Evolutionary conservation across 1,284 basidiomycete species (phyloP).

Genomic region (Wolfiporia cocos): DNA sequence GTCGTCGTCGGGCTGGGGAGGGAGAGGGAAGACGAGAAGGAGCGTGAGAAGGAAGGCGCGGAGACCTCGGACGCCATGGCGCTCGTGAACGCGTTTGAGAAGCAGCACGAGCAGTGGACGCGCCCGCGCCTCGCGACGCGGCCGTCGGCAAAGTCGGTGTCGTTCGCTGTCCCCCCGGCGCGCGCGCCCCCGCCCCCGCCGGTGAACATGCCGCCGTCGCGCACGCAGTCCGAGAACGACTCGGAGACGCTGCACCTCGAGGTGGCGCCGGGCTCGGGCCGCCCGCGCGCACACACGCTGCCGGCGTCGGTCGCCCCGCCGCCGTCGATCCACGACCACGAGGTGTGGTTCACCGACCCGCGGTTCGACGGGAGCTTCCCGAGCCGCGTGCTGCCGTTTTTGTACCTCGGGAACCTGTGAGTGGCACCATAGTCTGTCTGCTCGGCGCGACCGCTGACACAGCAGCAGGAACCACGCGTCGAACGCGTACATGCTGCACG

Average conservation of each 20-base stretch:
- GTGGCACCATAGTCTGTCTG: slow-evolving; percentile 30
- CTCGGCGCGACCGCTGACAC: slow-evolving; percentile 2
- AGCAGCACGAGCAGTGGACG: background rate
- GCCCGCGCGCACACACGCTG: slow-evolving; percentile 66
- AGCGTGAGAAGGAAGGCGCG: background rate
- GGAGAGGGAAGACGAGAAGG: background rate
- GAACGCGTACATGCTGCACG: slow-evolving; percentile 93
- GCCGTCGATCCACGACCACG: slow-evolving; percentile 63
- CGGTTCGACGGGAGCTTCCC: slow-evolving; percentile 96
- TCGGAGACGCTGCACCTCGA: slow-evolving; percentile 6
- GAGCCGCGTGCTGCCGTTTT: slow-evolving; percentile 87
- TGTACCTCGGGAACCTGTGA: slow-evolving; percentile 93
- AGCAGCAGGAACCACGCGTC: slow-evolving; percentile 77
- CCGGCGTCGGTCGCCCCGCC: slow-evolving; percentile 58
- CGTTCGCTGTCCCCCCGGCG: slow-evolving; percentile 35
- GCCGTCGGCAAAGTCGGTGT: slow-evolving; percentile 45
- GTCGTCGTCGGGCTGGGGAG: slow-evolving; percentile 1
- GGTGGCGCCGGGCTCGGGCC: slow-evolving; percentile 18
- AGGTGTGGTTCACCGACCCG: slow-evolving; percentile 89
- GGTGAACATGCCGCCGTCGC: slow-evolving; percentile 11
- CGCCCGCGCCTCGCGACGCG: slow-evolving; percentile 11
- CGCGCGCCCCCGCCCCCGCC: slow-evolving; percentile 23
- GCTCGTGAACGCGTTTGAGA: background rate
- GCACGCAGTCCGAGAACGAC: slow-evolving; percentile 16
- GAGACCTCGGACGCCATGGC: background rate